Evolutionary conservation across 805 yeast genomes (phyloP).

Genomic region (Hanseniaspora singularis): DNA sequence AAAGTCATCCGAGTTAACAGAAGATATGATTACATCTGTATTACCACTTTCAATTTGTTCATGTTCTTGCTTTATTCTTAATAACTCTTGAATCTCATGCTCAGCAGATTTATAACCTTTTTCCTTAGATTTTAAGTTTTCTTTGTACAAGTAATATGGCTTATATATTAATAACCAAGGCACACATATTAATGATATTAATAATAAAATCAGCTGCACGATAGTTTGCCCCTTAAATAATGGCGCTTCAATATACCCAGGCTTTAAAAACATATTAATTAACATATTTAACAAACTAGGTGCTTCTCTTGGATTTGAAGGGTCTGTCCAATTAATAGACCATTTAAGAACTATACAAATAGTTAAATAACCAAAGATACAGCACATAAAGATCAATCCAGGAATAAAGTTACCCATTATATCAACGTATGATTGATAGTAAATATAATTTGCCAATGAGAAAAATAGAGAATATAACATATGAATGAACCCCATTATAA

Average conservation of each 20-base stretch:
- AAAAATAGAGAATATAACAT: constrained; percentile 84
- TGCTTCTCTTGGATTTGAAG: constrained; percentile 52
- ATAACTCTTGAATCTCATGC: constrained; percentile 24
- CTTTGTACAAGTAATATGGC: constrained; percentile 57
- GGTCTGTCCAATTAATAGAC: constrained; percentile 79
- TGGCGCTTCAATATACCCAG: constrained; percentile 74
- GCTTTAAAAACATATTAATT: constrained; percentile 88
- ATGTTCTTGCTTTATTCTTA: constrained; percentile 28
- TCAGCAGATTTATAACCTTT: constrained; percentile 9
- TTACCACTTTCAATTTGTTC: constrained; percentile 31
- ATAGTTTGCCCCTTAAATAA: constrained; percentile 68
- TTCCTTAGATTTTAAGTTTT: constrained; percentile 2
- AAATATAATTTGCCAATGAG: constrained; percentile 66
- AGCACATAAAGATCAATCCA: constrained; percentile 87
- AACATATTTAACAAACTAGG: constrained; percentile 92
- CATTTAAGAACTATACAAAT: constrained; percentile 84
- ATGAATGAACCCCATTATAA: constrained; percentile 86
- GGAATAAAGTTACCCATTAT: constrained; percentile 89
- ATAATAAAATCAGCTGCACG: constrained; percentile 59
- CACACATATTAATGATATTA: constrained; percentile 75
- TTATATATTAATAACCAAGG: constrained; percentile 83
- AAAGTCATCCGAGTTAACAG: constrained; percentile 23
- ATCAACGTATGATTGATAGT: constrained; percentile 62
- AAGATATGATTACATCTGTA: constrained; percentile 42
- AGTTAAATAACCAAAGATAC: constrained; percentile 86